Percentiles rank a stretch among this genome's conserved stretches.
These are phyloP conservation scores for Plantago major DNA, from an alignment of 257 asterid genomes.

Conservation along the genomic window DNA sequence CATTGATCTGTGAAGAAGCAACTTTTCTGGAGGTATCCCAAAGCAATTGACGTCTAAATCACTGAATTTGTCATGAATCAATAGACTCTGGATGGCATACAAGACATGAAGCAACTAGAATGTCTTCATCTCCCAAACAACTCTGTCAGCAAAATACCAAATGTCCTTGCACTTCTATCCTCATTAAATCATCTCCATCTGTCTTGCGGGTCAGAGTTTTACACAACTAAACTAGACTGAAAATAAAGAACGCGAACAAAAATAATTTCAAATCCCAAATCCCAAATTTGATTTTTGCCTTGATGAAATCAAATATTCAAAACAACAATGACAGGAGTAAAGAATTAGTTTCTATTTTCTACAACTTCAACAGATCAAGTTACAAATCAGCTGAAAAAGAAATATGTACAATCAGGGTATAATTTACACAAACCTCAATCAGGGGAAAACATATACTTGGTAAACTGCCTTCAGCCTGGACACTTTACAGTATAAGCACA, in stretches of 20 bases:
- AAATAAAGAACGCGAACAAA: not conserved
- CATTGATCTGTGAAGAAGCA: too few relatives aligned
- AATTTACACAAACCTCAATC: constrained; percentile 50
- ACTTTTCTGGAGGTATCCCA: too few relatives aligned
- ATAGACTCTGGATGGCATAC: too few relatives aligned
- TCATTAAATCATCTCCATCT: too few relatives aligned
- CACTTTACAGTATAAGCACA: constrained; percentile 44
- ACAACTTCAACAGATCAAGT: constrained; percentile 27
- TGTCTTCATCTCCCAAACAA: too few relatives aligned
- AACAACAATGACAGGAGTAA: constrained; percentile 32
- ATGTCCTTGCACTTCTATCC: too few relatives aligned
- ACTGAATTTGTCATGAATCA: too few relatives aligned
- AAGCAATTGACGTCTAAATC: too few relatives aligned
- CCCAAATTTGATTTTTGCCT: constrained; percentile 7
- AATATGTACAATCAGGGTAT: constrained; percentile 41
- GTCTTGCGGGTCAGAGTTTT: too few relatives aligned
- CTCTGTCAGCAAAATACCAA: too few relatives aligned
- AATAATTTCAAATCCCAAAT: not conserved
- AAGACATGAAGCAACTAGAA: too few relatives aligned
- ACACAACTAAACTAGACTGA: too few relatives aligned
- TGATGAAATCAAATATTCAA: constrained; percentile 18
- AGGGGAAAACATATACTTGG: constrained; percentile 24
- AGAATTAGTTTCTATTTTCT: constrained; percentile 36
- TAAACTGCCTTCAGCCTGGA: constrained; percentile 32
- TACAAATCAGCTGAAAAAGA: constrained; percentile 28